A percentile compares a stretch with the other conserved stretches of the same genome.
Evolutionary conservation across 2,329 filamentous ascomycete genomes (phyloP).

Genomic region (Chalara sp.): DNA sequence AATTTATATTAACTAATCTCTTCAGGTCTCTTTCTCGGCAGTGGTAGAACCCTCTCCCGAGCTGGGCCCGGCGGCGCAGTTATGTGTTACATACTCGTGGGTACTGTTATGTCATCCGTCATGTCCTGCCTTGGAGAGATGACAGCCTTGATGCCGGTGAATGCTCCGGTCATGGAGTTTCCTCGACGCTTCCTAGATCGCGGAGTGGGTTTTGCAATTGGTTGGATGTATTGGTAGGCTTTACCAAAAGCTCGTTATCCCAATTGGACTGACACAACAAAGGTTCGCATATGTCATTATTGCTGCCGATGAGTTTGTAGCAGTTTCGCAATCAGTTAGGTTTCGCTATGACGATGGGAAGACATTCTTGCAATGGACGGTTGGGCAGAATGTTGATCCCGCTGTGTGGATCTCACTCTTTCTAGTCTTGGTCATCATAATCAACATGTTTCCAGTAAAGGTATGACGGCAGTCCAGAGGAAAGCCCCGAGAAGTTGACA

Average conservation of each 20-base stretch:
- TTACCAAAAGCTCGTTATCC: no score
- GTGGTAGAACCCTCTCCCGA: slow-evolving; percentile 32
- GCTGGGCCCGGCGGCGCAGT: slow-evolving; percentile 35
- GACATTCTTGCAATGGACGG: slow-evolving; percentile 27
- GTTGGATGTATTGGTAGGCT: slow-evolving; percentile 33
- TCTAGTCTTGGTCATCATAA: slow-evolving; percentile 27
- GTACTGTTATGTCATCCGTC: slow-evolving; percentile 35
- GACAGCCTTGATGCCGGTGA: slow-evolving; percentile 34
- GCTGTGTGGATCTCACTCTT: slow-evolving; percentile 33
- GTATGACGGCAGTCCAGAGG: no score
- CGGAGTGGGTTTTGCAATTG: slow-evolving; percentile 32
- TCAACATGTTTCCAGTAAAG: slow-evolving; percentile 33
- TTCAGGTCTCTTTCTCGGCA: slow-evolving; percentile 33
- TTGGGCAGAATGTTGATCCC: slow-evolving; percentile 29
- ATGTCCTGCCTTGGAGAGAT: slow-evolving; percentile 36
- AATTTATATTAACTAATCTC: no score
- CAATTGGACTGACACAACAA: no score
- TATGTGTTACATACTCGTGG: slow-evolving; percentile 34
- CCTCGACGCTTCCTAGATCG: slow-evolving; percentile 31
- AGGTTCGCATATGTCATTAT: slow-evolving; percentile 33
- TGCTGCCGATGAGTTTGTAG: slow-evolving; percentile 31
- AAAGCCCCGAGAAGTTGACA: no score
- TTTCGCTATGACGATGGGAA: slow-evolving; percentile 33
- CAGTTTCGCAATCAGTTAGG: slow-evolving; percentile 28
- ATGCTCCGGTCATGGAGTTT: slow-evolving; percentile 33